Evolutionary conservation across 1,284 basidiomycete species (phyloP).

Genomic region (Phellinidium pouzarii): DNA sequence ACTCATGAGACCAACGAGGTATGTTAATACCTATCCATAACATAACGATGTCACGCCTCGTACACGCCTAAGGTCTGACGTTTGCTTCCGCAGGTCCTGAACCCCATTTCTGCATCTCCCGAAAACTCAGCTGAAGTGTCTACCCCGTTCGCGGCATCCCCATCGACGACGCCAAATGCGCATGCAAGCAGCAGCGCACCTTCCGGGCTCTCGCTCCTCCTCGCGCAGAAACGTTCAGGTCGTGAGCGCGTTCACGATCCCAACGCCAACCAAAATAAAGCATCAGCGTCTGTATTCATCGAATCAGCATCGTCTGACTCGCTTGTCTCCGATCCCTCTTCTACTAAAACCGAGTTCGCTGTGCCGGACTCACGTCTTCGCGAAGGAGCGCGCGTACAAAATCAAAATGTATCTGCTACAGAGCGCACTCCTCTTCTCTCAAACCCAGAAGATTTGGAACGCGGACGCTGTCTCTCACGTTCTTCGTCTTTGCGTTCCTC

Average conservation of each 20-base stretch:
- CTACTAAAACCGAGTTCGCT: background rate
- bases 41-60: too few relatives aligned
- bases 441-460: constrained; percentile 1
- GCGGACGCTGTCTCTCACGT: constrained; percentile 11
- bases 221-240: constrained; percentile 27
- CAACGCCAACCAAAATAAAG: background rate
- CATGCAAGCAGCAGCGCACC: constrained; percentile 22
- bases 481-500: constrained; percentile 4
- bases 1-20: constrained; percentile 19
- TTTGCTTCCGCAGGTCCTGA: constrained; percentile 5
- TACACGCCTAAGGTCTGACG: too few relatives aligned
- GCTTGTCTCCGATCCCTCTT: background rate
- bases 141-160: background rate
- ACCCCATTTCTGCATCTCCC: background rate
- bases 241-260: constrained; percentile 1
- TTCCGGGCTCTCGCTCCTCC: constrained; percentile 37
- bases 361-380: background rate
- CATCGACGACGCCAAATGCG: background rate
- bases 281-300: background rate
- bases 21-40: background rate
- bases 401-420: background rate
- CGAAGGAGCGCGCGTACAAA: background rate
- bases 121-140: background rate
- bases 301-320: background rate
- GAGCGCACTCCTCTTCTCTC: constrained; percentile 10